Evolutionary conservation across 768 basidiomycete genomes (phyloP).

Genomic region (Russula lepida): DNA sequence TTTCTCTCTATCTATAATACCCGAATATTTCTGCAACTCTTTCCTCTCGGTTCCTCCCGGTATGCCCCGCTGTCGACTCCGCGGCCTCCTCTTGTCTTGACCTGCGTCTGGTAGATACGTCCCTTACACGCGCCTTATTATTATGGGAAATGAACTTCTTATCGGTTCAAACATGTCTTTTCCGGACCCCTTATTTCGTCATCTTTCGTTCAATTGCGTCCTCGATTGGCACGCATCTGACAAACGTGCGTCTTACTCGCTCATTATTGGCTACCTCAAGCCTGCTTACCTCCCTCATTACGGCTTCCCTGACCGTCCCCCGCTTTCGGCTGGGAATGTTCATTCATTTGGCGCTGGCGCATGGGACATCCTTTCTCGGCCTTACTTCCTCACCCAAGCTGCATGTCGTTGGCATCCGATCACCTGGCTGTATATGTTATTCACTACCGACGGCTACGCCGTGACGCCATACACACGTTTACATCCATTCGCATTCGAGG

Average conservation of each 20-base stretch:
- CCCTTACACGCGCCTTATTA: not conserved
- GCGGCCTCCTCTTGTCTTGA: not conserved
- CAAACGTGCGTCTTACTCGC: conserved; percentile 9
- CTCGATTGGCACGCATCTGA: conserved; percentile 8
- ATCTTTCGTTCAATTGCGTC: conserved; percentile 6
- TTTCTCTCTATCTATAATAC: not conserved
- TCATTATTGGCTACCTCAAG: conserved; percentile 4
- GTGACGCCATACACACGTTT: not conserved
- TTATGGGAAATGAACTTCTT: conserved; percentile 1
- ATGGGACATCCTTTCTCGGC: conserved; percentile 6
- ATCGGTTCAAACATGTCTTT: conserved; percentile 2
- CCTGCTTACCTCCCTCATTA: conserved; percentile 9
- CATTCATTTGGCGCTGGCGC: not conserved
- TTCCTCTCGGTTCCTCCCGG: not conserved
- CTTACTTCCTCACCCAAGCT: conserved; percentile 2
- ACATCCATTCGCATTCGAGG: not conserved
- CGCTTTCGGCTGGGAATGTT: conserved; percentile 6
- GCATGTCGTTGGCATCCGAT: conserved; percentile 3
- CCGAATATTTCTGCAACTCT: not conserved
- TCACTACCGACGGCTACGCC: not conserved
- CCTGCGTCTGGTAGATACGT: not conserved
- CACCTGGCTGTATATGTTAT: not conserved
- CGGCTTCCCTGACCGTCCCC: conserved; percentile 9
- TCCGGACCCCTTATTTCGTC: conserved; percentile 5
- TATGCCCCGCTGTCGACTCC: not conserved